Evolutionary conservation across 2,329 filamentous ascomycete species (phyloP).

Genomic region (Hymenoscyphus albidus): DNA sequence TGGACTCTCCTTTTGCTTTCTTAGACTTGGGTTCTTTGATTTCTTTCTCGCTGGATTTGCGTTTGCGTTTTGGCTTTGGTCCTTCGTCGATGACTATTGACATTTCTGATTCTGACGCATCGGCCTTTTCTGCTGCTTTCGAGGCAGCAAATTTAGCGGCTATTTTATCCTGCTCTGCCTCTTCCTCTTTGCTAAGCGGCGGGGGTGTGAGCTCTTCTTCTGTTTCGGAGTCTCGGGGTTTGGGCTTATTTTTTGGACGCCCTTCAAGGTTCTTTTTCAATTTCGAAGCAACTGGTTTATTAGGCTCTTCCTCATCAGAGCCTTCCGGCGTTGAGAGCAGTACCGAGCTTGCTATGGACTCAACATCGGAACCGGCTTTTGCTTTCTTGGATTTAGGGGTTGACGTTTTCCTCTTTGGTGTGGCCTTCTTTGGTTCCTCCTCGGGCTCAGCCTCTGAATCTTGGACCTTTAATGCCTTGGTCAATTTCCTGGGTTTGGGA

Average conservation of each 20-base stretch:
- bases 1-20: constrained; percentile 36
- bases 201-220: constrained; percentile 7
- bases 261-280: constrained; percentile 7
- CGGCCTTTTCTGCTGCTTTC: constrained; percentile 32
- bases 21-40: constrained; percentile 33
- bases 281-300: constrained; percentile 14
- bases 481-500: constrained; percentile 7
- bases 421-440: constrained; percentile 14
- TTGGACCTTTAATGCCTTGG: constrained; percentile 8
- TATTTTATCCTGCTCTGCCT: constrained; percentile 5
- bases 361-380: not conserved
- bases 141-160: not conserved
- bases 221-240: not conserved
- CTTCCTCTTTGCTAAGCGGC: constrained; percentile 1
- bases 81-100: constrained; percentile 76
- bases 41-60: constrained; percentile 34
- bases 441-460: constrained; percentile 5
- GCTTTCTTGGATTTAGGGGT: constrained; percentile 1
- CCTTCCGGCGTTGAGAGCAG: not conserved
- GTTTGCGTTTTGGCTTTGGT: constrained; percentile 53
- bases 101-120: constrained; percentile 54
- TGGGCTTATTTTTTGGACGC: not conserved
- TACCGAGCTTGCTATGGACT: not conserved
- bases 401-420: constrained; percentile 15
- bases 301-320: constrained; percentile 6